These are phyloP conservation scores for Solanum chaucha DNA, from an alignment of 257 asterid genomes.

Conservation along the genomic window DNA sequence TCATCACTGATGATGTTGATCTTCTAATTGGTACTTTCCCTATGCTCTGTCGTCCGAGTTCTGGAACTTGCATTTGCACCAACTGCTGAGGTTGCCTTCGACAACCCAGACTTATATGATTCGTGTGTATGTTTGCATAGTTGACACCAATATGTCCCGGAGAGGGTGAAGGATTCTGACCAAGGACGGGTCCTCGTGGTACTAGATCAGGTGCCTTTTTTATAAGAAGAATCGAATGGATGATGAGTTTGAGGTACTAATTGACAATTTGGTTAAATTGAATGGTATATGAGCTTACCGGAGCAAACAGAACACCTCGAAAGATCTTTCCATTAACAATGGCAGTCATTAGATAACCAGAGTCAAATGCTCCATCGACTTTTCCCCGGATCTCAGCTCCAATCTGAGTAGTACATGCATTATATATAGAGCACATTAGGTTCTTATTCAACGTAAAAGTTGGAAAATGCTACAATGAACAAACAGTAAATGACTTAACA, in stretches of 20 bases:
- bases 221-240: neutral
- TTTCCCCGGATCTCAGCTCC: slow-evolving; percentile 91
- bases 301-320: slow-evolving; percentile 80
- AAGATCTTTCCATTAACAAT: slow-evolving; percentile 70
- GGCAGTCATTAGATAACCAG: slow-evolving; percentile 94
- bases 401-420: slow-evolving; percentile 22
- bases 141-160: slow-evolving; percentile 4
- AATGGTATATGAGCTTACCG: slow-evolving; percentile 30
- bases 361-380: slow-evolving; percentile 84
- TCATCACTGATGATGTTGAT: slow-evolving; percentile 10
- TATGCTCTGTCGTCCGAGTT: slow-evolving; percentile 1
- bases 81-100: slow-evolving; percentile 30
- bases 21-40: slow-evolving; percentile 30
- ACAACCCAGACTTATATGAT: slow-evolving; percentile 12
- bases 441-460: neutral
- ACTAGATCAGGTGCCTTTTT: slow-evolving; percentile 48
- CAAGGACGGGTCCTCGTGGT: slow-evolving; percentile 28
- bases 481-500: neutral
- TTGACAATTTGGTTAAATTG: neutral
- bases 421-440: neutral
- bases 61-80: slow-evolving; percentile 16
- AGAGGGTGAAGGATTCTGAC: slow-evolving; percentile 15
- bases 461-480: neutral
- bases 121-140: neutral
- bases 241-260: neutral